Base-by-base conservation (phyloP, 768 basidiomycete genomes). In the Boletus edulis region DNA sequence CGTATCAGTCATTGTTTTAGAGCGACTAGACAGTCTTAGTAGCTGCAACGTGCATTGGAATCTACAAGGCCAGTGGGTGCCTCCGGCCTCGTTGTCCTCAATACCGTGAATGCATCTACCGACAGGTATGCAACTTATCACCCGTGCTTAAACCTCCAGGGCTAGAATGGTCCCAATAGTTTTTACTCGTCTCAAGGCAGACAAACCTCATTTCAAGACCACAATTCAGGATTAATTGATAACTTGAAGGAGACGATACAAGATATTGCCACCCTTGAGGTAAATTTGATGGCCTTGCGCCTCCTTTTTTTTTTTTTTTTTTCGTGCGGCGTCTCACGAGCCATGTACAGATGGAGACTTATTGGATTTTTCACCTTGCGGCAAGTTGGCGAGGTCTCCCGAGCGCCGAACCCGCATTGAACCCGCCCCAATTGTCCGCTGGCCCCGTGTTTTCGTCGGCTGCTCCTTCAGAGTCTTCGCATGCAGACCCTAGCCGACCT, bases 111-210 rank as follows among this genome's bases (percentile, higher is more conserved):
- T 62, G 90, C 89, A n/a, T 89, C 87, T 48, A 84, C 89, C 39
- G 91, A 93, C 70, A 90, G 88, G 87, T 86, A 62, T 49, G 66
- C 49, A 56, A 17, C 45, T 29, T 20, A 39, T 51, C n/a, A 38
- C 32, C 5, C 22, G 6, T 42, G 12, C 20, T 43, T 20, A 34
- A 14, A 45, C 35, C n/a, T 40, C 45, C n/a, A 37, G n/a, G 47
- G 17, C 53, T 66, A 24, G 64, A 11, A 34, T 41, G 37, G 31
- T 11, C 41, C 39, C 32, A 41, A 24, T 58, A 91, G 89, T 66
- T 91, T 91, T 73, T 92, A 92, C 73, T 90, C 89, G 46, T 91
- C 89, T 13, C 91, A 92, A 73, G 91, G 91, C 43, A 80, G 91
- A 59, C 83, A 84, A 62, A 91, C 89, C 3, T 87, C 87, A 5